Evolutionary conservation across 192 early-diverging fungal genomes (phyloP).

Genomic region (Blastocladiella britannica): DNA sequence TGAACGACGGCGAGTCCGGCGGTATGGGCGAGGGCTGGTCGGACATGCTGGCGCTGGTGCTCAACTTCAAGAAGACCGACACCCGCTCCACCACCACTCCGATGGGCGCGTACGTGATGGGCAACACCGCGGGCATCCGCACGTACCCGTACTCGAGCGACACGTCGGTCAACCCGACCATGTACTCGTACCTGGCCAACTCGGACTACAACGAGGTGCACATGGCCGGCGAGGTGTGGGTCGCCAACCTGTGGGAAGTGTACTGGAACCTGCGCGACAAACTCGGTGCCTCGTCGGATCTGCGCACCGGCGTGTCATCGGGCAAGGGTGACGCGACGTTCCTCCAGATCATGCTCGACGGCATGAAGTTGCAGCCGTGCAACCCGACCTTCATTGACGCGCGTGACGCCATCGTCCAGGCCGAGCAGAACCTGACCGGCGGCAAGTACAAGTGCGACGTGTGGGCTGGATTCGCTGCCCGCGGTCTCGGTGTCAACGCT

Average conservation of each 20-base stretch:
- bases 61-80: slow-evolving; percentile 16
- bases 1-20: slow-evolving; percentile 68
- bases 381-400: slow-evolving; percentile 17
- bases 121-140: slow-evolving; percentile 10
- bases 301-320: no score
- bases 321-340: slow-evolving; percentile 22
- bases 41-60: slow-evolving; percentile 64
- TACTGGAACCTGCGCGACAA: slow-evolving; percentile 48
- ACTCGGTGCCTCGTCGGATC: no score
- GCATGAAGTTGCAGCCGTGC: slow-evolving; percentile 21
- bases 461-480: slow-evolving; percentile 20
- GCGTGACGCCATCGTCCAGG: slow-evolving; percentile 16
- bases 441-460: slow-evolving; percentile 15
- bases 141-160: slow-evolving; percentile 51
- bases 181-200: slow-evolving; percentile 45
- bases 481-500: no score
- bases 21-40: slow-evolving; percentile 96
- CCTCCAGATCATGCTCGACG: slow-evolving; percentile 17
- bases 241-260: slow-evolving; percentile 72
- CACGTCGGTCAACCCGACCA: slow-evolving; percentile 50
- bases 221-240: slow-evolving; percentile 68
- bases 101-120: slow-evolving; percentile 67
- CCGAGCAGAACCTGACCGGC: slow-evolving; percentile 8
- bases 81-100: slow-evolving; percentile 33
- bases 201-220: slow-evolving; percentile 41